Evolutionary conservation across 352 stramenopile species (phyloP), one percentile per base, ranked within the genome.

Genomic region (Phytophthora citricola): DNA sequence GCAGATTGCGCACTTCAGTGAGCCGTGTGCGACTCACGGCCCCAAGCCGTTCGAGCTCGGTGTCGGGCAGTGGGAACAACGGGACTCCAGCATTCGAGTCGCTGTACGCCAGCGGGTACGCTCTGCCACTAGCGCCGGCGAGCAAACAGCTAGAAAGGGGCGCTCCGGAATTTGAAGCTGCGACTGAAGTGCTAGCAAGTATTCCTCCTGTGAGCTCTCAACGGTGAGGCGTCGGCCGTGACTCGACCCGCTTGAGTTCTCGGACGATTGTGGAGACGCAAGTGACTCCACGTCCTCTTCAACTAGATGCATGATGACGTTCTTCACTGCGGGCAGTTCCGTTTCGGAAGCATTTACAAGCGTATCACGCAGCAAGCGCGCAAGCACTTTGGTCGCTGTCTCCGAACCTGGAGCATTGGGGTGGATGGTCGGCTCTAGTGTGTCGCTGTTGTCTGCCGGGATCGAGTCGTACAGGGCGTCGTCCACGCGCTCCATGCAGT

Each of bases 401-500:
- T 57, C 60, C 8, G 63, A 57, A 7, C 64, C 57, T n/a, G 61
- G 39, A n/a, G 31, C 34, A 31, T 53, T 58, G n/a, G 54, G 53
- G 10, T 71, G 56, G 24, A 73, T 48, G 29, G 40, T 63, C 1
- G 59, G 60, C 17, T 63, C 51, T 31, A 71, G 22, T 3, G 52
- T 53, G 3, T 63, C 46, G 36, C 48, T 53, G 29, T 66, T 72
- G 31, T 58, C 47, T 14, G 63, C 63, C 3, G 72, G 50, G 10
- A 84, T 45, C 39, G 73, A 55, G 2, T 67, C 52, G 56, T 78
- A 85, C 47, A 76, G 45, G 8, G 70, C 64, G 2, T 63, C 52
- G 53, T 85, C 71, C 8, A 85, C 70, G 24, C 70, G 67, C 31
- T 73, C 59, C 43, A 81, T 68, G 58, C 74, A 85, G 38, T 66